phyloP scores from a whole-genome alignment of 441 rosid genomes.

The Mallotus repandus region DNA sequence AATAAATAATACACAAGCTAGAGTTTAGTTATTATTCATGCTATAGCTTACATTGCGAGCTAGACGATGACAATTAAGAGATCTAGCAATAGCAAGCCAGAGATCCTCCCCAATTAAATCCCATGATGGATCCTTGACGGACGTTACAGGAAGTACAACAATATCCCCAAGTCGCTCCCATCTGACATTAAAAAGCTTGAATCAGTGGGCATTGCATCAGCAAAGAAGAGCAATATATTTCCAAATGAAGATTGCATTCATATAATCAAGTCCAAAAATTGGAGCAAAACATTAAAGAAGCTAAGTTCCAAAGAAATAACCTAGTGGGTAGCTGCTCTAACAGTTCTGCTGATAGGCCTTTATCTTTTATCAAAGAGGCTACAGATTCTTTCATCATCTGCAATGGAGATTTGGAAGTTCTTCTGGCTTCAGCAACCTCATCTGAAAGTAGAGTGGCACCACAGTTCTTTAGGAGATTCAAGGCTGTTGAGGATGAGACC shows the following conservation, averaged over 20 bases:
- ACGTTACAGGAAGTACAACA: slow-evolving; percentile 77
- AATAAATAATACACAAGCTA: neutral
- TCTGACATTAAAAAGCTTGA: slow-evolving; percentile 37
- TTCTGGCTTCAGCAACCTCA: slow-evolving; percentile 54
- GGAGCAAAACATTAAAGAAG: slow-evolving; percentile 17
- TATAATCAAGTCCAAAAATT: neutral
- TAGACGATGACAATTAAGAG: slow-evolving; percentile 62
- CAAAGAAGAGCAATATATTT: neutral
- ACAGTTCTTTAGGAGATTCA: slow-evolving; percentile 55
- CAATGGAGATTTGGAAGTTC: slow-evolving; percentile 59
- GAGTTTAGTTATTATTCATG: slow-evolving; percentile 5
- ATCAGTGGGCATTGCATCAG: slow-evolving; percentile 15
- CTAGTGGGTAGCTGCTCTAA: slow-evolving; percentile 71
- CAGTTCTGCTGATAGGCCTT: slow-evolving; percentile 55
- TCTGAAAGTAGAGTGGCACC: slow-evolving; percentile 52
- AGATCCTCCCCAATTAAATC: slow-evolving; percentile 64
- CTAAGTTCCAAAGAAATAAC: slow-evolving; percentile 41
- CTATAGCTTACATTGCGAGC: slow-evolving; percentile 69
- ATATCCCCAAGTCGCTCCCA: slow-evolving; percentile 95
- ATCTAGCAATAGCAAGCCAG: slow-evolving; percentile 69
- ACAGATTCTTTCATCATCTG: slow-evolving; percentile 63
- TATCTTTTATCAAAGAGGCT: slow-evolving; percentile 46
- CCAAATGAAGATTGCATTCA: slow-evolving; percentile 1
- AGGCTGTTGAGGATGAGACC: slow-evolving; percentile 49
- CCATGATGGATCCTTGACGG: slow-evolving; percentile 83